phyloP scores from a whole-genome alignment of 2,329 filamentous ascomycete species.

The Aureobasidium namibiae region DNA sequence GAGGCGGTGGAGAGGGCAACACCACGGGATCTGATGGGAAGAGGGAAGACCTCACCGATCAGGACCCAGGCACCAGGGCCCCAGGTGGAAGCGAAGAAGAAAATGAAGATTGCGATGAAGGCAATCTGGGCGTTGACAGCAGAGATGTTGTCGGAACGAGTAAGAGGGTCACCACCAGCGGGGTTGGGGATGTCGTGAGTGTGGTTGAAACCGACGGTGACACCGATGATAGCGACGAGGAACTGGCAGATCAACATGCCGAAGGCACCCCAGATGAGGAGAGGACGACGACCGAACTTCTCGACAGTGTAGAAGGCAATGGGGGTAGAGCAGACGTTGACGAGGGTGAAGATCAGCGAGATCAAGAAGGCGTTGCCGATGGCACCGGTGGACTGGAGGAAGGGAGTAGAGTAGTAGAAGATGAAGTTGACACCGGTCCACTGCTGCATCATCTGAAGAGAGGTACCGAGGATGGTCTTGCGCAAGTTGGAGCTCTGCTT shows the following conservation, averaged over 20 bases:
- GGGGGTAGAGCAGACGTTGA: slow-evolving; percentile 80
- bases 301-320: slow-evolving; percentile 84
- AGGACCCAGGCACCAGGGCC: slow-evolving; percentile 64
- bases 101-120: slow-evolving; percentile 88
- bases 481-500: slow-evolving; percentile 45
- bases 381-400: slow-evolving; percentile 70
- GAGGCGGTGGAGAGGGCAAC: slow-evolving; percentile 79
- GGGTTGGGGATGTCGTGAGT: slow-evolving; percentile 24
- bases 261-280: slow-evolving; percentile 69
- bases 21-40: slow-evolving; percentile 80
- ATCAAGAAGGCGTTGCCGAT: slow-evolving; percentile 75
- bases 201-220: slow-evolving; percentile 31
- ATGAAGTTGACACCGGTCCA: slow-evolving; percentile 88
- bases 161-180: slow-evolving; percentile 27
- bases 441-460: slow-evolving; percentile 44
- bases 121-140: slow-evolving; percentile 61
- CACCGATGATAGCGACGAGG: slow-evolving; percentile 64
- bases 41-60: slow-evolving; percentile 84
- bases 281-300: slow-evolving; percentile 67
- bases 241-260: slow-evolving; percentile 86
- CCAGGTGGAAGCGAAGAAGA: slow-evolving; percentile 87
- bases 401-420: slow-evolving; percentile 68
- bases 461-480: slow-evolving; percentile 39
- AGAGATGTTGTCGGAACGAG: slow-evolving; percentile 35
- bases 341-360: slow-evolving; percentile 74